These are phyloP conservation scores for Pythium periplocum DNA, from an alignment of 352 stramenopile genomes.

Conservation along the genomic window DNA sequence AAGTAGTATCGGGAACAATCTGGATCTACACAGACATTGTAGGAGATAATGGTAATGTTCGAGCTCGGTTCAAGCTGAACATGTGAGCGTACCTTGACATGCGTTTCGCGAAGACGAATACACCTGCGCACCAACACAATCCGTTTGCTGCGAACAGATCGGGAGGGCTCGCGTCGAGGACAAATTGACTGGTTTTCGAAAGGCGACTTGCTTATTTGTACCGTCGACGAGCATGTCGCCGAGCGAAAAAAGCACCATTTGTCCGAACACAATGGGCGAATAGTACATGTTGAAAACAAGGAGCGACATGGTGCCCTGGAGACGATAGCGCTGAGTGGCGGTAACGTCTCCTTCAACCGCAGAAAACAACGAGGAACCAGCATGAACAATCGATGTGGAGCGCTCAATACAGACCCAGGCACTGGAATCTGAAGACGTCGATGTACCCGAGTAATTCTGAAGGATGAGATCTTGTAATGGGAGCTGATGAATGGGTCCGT, in stretches of 20 bases:
- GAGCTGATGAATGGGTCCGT: constrained; percentile 21
- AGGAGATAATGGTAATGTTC: too few relatives aligned
- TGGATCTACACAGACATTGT: constrained; percentile 26
- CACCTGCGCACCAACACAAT: constrained; percentile 39
- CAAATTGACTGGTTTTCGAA: constrained; percentile 5
- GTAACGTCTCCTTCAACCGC: constrained; percentile 34
- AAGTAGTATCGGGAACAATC: constrained; percentile 64
- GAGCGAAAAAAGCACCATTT: constrained; percentile 46
- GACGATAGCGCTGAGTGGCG: constrained; percentile 36
- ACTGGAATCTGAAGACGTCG: constrained; percentile 7
- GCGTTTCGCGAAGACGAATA: constrained; percentile 26
- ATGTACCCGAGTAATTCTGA: constrained; percentile 5
- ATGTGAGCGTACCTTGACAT: constrained; percentile 34
- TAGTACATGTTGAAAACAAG: constrained; percentile 72
- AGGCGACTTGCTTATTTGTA: constrained; percentile 25
- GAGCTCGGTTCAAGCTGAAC: too few relatives aligned
- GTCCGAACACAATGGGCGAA: constrained; percentile 49
- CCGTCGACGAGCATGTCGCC: constrained; percentile 40
- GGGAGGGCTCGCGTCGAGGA: not conserved
- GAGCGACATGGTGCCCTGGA: constrained; percentile 41
- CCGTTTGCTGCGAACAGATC: constrained; percentile 11
- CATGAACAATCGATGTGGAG: constrained; percentile 47
- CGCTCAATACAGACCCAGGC: constrained; percentile 47
- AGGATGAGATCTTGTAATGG: constrained; percentile 44
- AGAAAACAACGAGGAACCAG: constrained; percentile 40